These are phyloP conservation scores for Boletales sp. DNA, from an alignment of 768 basidiomycete species.

Conservation along the genomic window DNA sequence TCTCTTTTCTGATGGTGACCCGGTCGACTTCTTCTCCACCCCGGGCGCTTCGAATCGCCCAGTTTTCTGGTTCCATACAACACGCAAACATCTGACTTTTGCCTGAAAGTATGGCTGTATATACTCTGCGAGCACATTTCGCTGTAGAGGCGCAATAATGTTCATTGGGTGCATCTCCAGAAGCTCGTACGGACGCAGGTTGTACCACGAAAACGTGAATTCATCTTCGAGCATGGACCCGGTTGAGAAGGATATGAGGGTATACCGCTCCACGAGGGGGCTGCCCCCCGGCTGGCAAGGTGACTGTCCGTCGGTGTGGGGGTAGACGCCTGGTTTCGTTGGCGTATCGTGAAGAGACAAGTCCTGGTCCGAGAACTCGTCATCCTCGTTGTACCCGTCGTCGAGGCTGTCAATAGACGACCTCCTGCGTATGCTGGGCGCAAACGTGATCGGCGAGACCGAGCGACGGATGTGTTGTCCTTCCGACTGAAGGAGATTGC, in stretches of 20 bases:
- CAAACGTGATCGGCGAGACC: conserved; percentile 70
- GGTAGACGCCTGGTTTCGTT: conserved; percentile 1
- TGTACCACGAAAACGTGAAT: conserved; percentile 53
- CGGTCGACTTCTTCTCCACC: conserved; percentile 7
- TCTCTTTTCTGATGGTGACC: conserved; percentile 17
- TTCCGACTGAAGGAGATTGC: conserved; percentile 38
- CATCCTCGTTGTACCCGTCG: conserved; percentile 30
- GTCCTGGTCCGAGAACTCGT: conserved; percentile 31
- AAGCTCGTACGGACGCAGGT: conserved; percentile 58
- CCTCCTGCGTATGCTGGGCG: conserved; percentile 24
- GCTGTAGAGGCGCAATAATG: conserved; percentile 41
- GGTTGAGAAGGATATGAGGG: conserved; percentile 63
- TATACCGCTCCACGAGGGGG: conserved; percentile 37
- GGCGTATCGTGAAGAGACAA: conserved; percentile 2
- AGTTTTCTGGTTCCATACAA: conserved; percentile 33
- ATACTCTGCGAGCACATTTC: conserved; percentile 40
- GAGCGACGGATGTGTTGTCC: conserved; percentile 36
- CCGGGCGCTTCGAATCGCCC: conserved; percentile 26
- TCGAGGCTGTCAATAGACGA: conserved; percentile 24
- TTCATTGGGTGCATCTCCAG: conserved; percentile 60
- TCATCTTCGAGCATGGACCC: conserved; percentile 71
- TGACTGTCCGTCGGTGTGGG: conserved; percentile 8
- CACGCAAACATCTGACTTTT: conserved; percentile 48
- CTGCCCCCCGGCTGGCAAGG: conserved; percentile 5
- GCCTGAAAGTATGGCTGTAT: conserved; percentile 59